A percentile compares a stretch with the other conserved stretches of the same genome.
Evolutionary conservation across 768 basidiomycete genomes (phyloP).

Genomic region (Rhizopogon vinicolor): DNA sequence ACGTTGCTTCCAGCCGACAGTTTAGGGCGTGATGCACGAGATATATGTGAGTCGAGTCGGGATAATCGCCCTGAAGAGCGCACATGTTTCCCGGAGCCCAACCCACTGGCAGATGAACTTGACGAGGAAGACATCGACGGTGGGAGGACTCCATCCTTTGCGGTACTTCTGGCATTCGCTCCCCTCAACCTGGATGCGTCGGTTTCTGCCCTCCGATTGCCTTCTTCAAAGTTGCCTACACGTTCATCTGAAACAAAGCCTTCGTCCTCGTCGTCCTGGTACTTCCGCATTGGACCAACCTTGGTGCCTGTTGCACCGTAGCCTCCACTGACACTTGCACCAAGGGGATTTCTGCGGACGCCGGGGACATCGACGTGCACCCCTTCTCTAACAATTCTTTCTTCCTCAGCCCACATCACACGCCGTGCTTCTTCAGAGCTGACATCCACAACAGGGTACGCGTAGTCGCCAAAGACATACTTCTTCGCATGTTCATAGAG

Average conservation of each 20-base stretch:
- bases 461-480: conserved; percentile 87
- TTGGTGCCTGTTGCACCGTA: conserved; percentile 24
- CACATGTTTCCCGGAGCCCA: neutral
- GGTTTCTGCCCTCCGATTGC: conserved; percentile 12
- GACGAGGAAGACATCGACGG: neutral
- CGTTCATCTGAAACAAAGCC: conserved; percentile 4
- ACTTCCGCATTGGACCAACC: conserved; percentile 2
- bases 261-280: conserved; percentile 7
- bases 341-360: conserved; percentile 6
- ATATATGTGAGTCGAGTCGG: conserved; percentile 7
- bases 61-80: neutral
- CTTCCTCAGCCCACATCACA: conserved; percentile 27
- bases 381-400: conserved; percentile 23
- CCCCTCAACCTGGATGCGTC: conserved; percentile 42
- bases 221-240: conserved; percentile 4
- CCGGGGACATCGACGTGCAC: conserved; percentile 1
- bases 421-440: conserved; percentile 47
- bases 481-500: conserved; percentile 72
- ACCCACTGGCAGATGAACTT: conserved; percentile 1
- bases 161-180: conserved; percentile 26
- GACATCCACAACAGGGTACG: conserved; percentile 86
- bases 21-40: conserved; percentile 7
- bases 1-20: conserved; percentile 1
- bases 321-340: conserved; percentile 4
- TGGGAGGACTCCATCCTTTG: neutral